Percentiles rank a stretch among this genome's conserved stretches.
Conservation (phyloP, 106 monocot genomes). For the Allium cepa region DNA sequence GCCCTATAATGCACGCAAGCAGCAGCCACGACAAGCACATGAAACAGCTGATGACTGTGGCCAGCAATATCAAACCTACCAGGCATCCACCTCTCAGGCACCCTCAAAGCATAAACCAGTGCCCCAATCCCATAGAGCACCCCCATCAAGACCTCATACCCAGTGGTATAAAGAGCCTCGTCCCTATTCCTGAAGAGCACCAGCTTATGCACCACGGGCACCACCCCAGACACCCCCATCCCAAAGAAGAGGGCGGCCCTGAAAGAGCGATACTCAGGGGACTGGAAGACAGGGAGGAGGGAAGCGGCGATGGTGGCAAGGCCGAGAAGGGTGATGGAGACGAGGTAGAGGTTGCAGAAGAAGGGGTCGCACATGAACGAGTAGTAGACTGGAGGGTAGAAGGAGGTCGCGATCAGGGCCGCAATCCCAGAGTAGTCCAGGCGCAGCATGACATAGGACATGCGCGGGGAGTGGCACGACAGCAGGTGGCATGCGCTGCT, state of each 20-base stretch:
- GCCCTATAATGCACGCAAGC: constrained; percentile 79
- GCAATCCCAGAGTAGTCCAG: constrained; percentile 95
- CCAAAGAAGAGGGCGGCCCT: constrained; percentile 78
- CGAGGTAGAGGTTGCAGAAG: constrained; percentile 82
- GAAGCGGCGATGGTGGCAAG: constrained; percentile 57
- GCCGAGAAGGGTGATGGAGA: constrained; percentile 70
- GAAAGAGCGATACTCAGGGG: constrained; percentile 52
- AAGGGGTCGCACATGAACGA: constrained; percentile 97
- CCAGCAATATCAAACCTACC: constrained; percentile 94
- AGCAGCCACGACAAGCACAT: constrained; percentile 85
- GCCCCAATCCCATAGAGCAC: constrained; percentile 79
- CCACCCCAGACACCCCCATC: constrained; percentile 91
- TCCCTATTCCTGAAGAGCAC: constrained; percentile 44
- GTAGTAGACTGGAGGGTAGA: constrained; percentile 98
- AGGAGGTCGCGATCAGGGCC: constrained; percentile 85
- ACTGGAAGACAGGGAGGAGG: constrained; percentile 72
- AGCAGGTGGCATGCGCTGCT: constrained; percentile 94
- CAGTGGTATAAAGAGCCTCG: constrained; percentile 85
- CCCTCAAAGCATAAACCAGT: constrained; percentile 73
- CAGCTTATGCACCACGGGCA: constrained; percentile 85
- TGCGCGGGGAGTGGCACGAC: constrained; percentile 72
- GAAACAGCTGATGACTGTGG: constrained; percentile 96
- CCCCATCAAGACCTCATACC: constrained; percentile 87
- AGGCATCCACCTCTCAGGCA: constrained; percentile 89
- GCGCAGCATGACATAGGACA: constrained; percentile 95